phyloP scores from a whole-genome alignment of 495 filamentous ascomycete species.

The Friedmanniomyces simplex region DNA sequence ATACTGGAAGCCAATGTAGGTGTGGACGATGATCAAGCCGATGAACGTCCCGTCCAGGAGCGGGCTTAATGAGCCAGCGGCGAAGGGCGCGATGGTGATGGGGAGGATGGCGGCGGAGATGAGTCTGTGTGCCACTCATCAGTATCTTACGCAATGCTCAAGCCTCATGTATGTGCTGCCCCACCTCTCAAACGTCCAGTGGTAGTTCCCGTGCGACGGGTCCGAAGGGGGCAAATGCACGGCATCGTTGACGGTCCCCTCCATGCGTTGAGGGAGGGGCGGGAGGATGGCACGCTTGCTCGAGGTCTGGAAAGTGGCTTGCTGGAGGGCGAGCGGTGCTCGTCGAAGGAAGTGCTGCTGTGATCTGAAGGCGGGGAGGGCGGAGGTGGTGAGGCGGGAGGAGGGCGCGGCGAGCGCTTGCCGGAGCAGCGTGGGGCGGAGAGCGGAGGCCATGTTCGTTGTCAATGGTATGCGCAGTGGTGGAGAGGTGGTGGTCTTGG shows the following conservation, averaged over 20 bases:
- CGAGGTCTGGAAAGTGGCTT: conserved; percentile 37
- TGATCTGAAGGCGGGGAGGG: conserved; percentile 18
- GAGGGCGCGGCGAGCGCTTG: conserved; percentile 26
- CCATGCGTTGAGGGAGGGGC: conserved; percentile 34
- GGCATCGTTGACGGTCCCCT: conserved; percentile 65
- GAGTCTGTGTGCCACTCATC: conserved; percentile 35
- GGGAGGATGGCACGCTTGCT: conserved; percentile 33
- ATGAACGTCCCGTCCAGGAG: conserved; percentile 77
- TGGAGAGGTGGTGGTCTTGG: background rate
- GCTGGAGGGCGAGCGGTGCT: conserved; percentile 20
- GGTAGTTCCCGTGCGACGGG: conserved; percentile 82
- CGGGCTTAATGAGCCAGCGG: conserved; percentile 81
- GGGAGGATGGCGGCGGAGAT: conserved; percentile 71
- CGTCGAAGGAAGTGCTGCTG: conserved; percentile 15
- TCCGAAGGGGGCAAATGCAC: conserved; percentile 59
- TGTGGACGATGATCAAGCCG: conserved; percentile 76
- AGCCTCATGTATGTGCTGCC: conserved; percentile 6
- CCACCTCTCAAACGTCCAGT: conserved; percentile 93
- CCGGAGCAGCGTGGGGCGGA: conserved; percentile 30
- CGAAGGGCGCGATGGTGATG: conserved; percentile 82
- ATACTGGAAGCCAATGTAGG: conserved; percentile 89
- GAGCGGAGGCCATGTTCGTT: conserved; percentile 31
- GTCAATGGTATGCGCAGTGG: conserved; percentile 2
- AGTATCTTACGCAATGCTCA: background rate
- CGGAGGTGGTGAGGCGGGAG: conserved; percentile 20